These are phyloP conservation scores for Hypericum androsaemum DNA, from an alignment of 345 rosid species.

Conservation along the genomic window DNA sequence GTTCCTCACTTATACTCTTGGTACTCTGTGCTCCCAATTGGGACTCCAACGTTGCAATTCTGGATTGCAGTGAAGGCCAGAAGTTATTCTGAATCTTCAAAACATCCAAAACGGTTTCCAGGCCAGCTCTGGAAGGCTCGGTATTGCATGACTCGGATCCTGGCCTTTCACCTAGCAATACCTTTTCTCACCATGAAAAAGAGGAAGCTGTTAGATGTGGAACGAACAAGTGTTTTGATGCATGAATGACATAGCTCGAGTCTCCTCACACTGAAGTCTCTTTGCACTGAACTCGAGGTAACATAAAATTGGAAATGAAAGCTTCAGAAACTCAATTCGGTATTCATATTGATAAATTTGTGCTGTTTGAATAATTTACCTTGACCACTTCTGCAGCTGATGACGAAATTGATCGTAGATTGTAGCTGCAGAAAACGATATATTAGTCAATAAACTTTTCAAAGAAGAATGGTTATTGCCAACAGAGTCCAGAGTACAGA, in stretches of 20 bases:
- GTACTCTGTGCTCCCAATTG: conserved; percentile 34
- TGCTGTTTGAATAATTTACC: conserved; percentile 33
- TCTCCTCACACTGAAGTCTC: no score
- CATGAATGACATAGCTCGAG: no score
- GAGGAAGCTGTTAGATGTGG: conserved; percentile 1
- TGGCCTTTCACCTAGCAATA: conserved; percentile 60
- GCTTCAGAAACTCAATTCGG: conserved; percentile 3
- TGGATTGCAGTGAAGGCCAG: conserved; percentile 54
- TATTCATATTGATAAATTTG: neutral
- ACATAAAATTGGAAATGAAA: neutral
- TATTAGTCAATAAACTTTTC: neutral
- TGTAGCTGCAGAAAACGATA: conserved; percentile 52
- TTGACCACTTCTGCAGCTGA: conserved; percentile 88
- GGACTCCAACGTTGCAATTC: conserved; percentile 40
- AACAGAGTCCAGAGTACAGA: conserved; percentile 2
- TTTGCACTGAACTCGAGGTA: no score
- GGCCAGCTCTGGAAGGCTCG: conserved; percentile 57
- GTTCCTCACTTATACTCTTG: conserved; percentile 49
- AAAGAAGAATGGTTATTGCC: conserved; percentile 6
- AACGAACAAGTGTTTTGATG: no score
- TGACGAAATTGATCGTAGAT: conserved; percentile 91
- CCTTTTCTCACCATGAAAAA: conserved; percentile 28
- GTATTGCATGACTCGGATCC: conserved; percentile 25
- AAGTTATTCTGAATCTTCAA: conserved; percentile 64
- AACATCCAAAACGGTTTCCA: conserved; percentile 69